A percentile compares a stretch with the other conserved stretches of the same genome.
phyloP scores from a whole-genome alignment of 805 yeast genomes.

The Myxozyma kluyveri region DNA sequence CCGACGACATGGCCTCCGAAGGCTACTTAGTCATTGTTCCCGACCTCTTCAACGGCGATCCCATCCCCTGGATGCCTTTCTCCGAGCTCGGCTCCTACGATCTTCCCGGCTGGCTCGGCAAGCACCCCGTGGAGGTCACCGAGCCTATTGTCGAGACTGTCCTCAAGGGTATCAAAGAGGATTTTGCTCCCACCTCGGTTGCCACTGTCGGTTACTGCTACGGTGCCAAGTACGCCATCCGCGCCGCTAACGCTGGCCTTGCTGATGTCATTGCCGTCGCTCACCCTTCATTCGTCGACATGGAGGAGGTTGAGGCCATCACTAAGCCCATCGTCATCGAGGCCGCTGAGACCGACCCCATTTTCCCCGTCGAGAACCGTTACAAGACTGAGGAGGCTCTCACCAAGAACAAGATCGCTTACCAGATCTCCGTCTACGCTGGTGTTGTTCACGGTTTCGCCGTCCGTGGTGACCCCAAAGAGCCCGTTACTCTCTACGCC shows the following conservation, averaged over 20 bases:
- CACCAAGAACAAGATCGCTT: slow-evolving; percentile 52
- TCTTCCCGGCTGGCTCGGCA: slow-evolving; percentile 50
- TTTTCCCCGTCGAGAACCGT: slow-evolving; percentile 66
- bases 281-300: slow-evolving; percentile 74
- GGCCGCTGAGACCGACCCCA: slow-evolving; percentile 64
- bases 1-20: slow-evolving; percentile 50
- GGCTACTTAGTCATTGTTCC: slow-evolving; percentile 72
- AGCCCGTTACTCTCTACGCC: slow-evolving; percentile 20
- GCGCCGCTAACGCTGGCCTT: slow-evolving; percentile 43
- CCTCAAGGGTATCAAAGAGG: slow-evolving; percentile 45
- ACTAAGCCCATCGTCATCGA: slow-evolving; percentile 64
- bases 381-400: slow-evolving; percentile 58
- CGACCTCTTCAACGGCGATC: slow-evolving; percentile 64
- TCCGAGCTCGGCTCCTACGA: slow-evolving; percentile 28
- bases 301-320: slow-evolving; percentile 62
- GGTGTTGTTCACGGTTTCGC: slow-evolving; percentile 77
- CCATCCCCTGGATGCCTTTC: slow-evolving; percentile 40
- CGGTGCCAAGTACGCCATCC: slow-evolving; percentile 72
- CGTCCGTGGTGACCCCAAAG: slow-evolving; percentile 37
- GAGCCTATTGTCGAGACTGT: slow-evolving; percentile 50
- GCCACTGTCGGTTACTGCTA: slow-evolving; percentile 76
- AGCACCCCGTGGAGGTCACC: slow-evolving; percentile 52
- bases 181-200: slow-evolving; percentile 48
- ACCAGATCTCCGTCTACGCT: slow-evolving; percentile 59
- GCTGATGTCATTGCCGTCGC: slow-evolving; percentile 69